phyloP scores from a whole-genome alignment of 2,329 filamentous ascomycete species.

The Fusarium haematococcum region DNA sequence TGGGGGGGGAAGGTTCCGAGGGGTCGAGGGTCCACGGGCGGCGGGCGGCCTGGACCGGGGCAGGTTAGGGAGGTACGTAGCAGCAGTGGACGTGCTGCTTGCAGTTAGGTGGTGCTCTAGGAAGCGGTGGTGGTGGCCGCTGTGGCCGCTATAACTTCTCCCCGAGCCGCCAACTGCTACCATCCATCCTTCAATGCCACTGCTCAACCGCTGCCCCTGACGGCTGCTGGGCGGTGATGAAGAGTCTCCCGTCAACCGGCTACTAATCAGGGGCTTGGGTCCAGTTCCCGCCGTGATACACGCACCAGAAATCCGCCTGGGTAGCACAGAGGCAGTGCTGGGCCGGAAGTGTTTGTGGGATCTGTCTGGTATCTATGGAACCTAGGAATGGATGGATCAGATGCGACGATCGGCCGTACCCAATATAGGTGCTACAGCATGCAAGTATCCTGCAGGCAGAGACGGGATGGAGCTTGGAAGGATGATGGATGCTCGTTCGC shows the following conservation, averaged over 20 bases:
- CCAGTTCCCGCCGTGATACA: background rate
- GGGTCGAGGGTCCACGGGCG: slow-evolving; percentile 22
- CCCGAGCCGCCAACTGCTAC: background rate
- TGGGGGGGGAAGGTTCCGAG: slow-evolving; percentile 11
- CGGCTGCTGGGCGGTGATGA: background rate
- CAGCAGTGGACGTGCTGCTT: background rate
- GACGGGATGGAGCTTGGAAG: slow-evolving; percentile 3
- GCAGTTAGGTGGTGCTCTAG: slow-evolving; percentile 8
- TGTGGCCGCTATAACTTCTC: slow-evolving; percentile 14
- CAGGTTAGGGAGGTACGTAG: slow-evolving; percentile 1
- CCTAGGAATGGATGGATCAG: background rate
- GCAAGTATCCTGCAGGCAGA: slow-evolving; percentile 2
- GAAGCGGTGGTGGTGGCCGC: slow-evolving; percentile 2
- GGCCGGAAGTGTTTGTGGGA: background rate
- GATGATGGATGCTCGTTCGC: background rate
- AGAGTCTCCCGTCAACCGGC: background rate
- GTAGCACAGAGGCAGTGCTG: background rate
- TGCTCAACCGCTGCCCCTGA: background rate
- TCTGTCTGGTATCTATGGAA: background rate
- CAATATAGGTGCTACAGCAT: slow-evolving; percentile 3
- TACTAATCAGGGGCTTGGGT: background rate
- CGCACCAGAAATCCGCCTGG: background rate
- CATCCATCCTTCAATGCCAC: background rate
- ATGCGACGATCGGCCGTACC: slow-evolving; percentile 2
- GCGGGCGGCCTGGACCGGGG: slow-evolving; percentile 34